phyloP scores from a whole-genome alignment of 306 rosid species.

The cucumber (Cucumis sativus) region Cucumber_9930_V3 NC_026655.2:12799501-12800000 shows the following conservation, averaged over 20 bases:
- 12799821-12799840: not conserved
- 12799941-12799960: slow-evolving; percentile 7
- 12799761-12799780: not conserved
- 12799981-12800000: not conserved
- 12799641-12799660: no score
- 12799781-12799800: not conserved
- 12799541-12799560: no score
- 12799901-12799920: not conserved
- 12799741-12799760: not conserved
- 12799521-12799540: no score
- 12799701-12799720: not conserved
- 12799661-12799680: not conserved
- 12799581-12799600: no score
- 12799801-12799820: not conserved
- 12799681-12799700: not conserved
- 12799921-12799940: not conserved
- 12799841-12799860: not conserved
- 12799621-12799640: no score
- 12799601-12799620: no score
- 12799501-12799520: no score
- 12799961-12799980: slow-evolving; percentile 2
- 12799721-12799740: not conserved
- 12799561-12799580: no score
- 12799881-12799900: not conserved
- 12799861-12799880: not conserved